Conservation (phyloP, 805 yeast genomes). For the Grigorovia jiainica region DNA sequence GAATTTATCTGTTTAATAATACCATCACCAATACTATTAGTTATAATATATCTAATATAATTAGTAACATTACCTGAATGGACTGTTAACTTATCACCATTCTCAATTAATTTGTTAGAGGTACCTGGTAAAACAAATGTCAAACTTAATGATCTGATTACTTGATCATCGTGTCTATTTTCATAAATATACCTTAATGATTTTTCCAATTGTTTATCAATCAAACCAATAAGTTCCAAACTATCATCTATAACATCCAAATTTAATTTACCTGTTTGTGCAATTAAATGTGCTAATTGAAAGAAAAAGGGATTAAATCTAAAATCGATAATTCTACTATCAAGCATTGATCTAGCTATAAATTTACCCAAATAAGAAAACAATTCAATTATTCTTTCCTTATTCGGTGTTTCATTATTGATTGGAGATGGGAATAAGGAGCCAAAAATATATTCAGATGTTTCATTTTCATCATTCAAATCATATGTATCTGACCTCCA, state of each 20-base stretch:
- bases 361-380: constrained; percentile 72
- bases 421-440: constrained; percentile 76
- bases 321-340: constrained; percentile 81
- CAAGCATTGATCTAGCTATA: constrained; percentile 77
- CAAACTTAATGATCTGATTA: constrained; percentile 42
- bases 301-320: constrained; percentile 66
- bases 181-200: constrained; percentile 45
- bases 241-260: constrained; percentile 2
- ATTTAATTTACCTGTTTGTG: constrained; percentile 2
- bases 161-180: constrained; percentile 29
- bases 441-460: constrained; percentile 22
- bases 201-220: constrained; percentile 51
- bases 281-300: constrained; percentile 36
- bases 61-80: constrained; percentile 43
- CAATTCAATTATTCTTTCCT: constrained; percentile 36
- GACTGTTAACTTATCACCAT: constrained; percentile 47
- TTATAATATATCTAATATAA: constrained; percentile 50
- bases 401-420: constrained; percentile 25
- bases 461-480: constrained; percentile 12
- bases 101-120: constrained; percentile 43
- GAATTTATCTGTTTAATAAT: constrained; percentile 53
- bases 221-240: constrained; percentile 33
- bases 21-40: constrained; percentile 54
- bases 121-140: constrained; percentile 74
- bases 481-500: constrained; percentile 51